These are phyloP conservation scores for Collybiopsis confluens DNA, from an alignment of 768 basidiomycete genomes.

Conservation along the genomic window DNA sequence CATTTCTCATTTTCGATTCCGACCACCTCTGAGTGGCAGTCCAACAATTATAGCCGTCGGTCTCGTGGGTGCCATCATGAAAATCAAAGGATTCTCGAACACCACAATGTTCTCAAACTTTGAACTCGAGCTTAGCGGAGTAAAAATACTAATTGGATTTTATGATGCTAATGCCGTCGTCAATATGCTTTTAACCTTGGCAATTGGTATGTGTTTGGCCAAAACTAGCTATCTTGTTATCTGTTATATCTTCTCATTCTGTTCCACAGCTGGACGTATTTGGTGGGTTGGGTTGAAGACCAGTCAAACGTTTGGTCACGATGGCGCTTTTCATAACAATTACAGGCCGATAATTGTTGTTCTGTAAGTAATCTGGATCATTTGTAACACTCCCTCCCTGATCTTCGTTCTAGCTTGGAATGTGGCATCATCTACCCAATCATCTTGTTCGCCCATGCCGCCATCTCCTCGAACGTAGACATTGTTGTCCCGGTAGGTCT, in stretches of 20 bases:
- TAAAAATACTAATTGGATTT: background rate
- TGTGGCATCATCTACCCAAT: background rate
- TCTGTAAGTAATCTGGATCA: background rate
- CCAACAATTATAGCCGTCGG: background rate
- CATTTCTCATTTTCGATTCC: too few relatives aligned
- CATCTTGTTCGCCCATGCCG: background rate
- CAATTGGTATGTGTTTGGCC: background rate
- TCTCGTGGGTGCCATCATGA: background rate
- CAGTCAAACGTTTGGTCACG: background rate
- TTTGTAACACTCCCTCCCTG: background rate
- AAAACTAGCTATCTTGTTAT: too few relatives aligned
- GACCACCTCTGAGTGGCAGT: too few relatives aligned
- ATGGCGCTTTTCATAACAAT: background rate
- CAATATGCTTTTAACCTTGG: background rate
- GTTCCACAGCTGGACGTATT: background rate
- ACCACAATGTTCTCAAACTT: background rate
- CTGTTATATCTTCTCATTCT: background rate
- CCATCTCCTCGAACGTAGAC: background rate
- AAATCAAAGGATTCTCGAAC: background rate
- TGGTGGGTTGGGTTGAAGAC: background rate
- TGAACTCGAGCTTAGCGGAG: background rate
- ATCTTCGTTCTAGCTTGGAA: background rate
- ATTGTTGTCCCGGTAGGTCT: background rate
- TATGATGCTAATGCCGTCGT: background rate
- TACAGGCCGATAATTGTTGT: background rate